Evolutionary conservation across 2,329 filamentous ascomycete species (phyloP), one percentile per base, ranked within the genome.

Genomic region (Aspergillus spinulosporus): DNA sequence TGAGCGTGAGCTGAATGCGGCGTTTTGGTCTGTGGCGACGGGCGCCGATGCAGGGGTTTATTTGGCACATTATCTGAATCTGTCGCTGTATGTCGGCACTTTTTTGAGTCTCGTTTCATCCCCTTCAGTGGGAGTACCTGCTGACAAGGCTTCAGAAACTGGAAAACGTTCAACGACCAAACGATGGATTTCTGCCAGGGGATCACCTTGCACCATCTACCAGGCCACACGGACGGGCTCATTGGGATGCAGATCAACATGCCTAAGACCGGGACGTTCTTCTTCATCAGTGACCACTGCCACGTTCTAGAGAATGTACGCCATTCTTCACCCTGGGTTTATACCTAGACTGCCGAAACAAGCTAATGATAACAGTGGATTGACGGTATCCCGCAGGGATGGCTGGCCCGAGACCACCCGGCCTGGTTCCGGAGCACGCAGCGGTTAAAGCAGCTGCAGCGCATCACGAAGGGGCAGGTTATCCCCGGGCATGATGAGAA

Each of bases 361-460:
- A 28, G 11, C 49, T 57, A 37, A 57, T 15, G 4, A 5, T n/a
- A 5, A 21, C 12, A 59, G 57, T 59, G 57, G 57, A 39, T 40
- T 6, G 57, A 59, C 44, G 54, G 57, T 5, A 53, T 59, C 12
- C 57, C 57, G 0, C 57, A 59, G n/a, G 57, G 57, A 6, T 59
- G 57, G 57, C 31, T 59, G 37, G 57, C 57, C 14, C 49, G 57
- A 7, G 54, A 59, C 6, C 57, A 59, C 11, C 54, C 57, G 6
- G 50, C 57, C 9, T 59, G 57, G 57, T 59, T 59, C n/a, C 49
- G 54, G 15, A 59, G 57, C n/a, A 59, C 54, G 2, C 57, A 59
- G 29, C 57, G 57, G 3, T 34, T 59, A 3, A 59, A 59, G 36
- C 54, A 51, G 2, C 53, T 59, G 14, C 28, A 57, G 36, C 32